Conservation (phyloP, 2,329 filamentous ascomycete genomes). For the Penicillium sp. region DNA sequence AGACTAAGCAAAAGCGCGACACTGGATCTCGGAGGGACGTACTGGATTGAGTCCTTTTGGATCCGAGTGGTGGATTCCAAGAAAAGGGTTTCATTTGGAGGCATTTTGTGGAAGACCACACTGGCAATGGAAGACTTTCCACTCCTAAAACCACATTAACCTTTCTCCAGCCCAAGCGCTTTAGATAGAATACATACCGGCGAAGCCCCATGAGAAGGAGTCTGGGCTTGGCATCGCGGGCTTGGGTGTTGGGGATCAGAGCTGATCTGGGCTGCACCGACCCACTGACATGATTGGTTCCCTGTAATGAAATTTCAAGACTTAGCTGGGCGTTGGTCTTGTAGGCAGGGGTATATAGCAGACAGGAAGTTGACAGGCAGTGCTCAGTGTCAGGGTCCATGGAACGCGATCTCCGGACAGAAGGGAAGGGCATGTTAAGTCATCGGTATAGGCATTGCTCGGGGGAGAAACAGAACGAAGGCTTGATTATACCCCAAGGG, state of each 20-base stretch:
- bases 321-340: constrained; percentile 38
- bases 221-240: constrained; percentile 70
- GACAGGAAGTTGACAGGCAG: background rate
- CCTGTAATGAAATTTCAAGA: constrained; percentile 37
- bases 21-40: constrained; percentile 42
- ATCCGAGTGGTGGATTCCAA: constrained; percentile 92
- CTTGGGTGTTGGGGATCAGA: constrained; percentile 40
- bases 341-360: background rate
- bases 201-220: constrained; percentile 93
- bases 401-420: constrained; percentile 17
- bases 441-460: background rate
- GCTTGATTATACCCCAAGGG: background rate
- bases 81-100: constrained; percentile 92
- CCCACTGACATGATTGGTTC: constrained; percentile 25
- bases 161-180: background rate
- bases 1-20: background rate
- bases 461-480: background rate
- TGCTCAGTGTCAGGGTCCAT: constrained; percentile 1
- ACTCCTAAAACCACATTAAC: constrained; percentile 61
- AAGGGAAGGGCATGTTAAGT: constrained; percentile 15
- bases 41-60: constrained; percentile 95
- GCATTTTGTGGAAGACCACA: constrained; percentile 98
- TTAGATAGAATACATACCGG: constrained; percentile 60
- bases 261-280: constrained; percentile 27
- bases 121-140: constrained; percentile 98